Evolutionary conservation across 345 rosid genomes (phyloP).

Genomic region (Populus alba): DNA sequence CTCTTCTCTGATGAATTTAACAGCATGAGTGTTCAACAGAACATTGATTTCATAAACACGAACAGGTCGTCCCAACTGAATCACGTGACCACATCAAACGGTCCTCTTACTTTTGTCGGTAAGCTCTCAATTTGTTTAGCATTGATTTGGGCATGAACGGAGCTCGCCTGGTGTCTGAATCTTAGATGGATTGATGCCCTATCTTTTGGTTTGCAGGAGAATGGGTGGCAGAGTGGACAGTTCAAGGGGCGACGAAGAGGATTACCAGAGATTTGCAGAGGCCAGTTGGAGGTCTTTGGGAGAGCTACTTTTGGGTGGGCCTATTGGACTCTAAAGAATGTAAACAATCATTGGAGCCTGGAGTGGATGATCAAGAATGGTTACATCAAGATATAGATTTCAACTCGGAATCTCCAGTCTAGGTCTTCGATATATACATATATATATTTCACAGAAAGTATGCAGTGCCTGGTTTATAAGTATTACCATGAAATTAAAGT

Average conservation of each 20-base stretch:
- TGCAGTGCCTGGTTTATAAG: no score
- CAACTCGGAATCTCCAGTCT: background rate
- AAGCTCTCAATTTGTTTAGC: background rate
- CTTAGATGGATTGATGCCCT: background rate
- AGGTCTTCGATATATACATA: background rate
- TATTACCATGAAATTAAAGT: no score
- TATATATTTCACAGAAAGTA: no score
- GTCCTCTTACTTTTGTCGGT: constrained; percentile 64
- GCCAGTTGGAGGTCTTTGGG: constrained; percentile 53
- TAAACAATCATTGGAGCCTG: constrained; percentile 43
- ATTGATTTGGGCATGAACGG: no score
- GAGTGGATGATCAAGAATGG: constrained; percentile 66
- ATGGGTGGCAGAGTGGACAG: constrained; percentile 66
- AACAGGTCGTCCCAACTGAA: constrained; percentile 37
- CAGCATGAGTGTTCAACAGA: constrained; percentile 44
- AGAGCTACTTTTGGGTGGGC: constrained; percentile 69
- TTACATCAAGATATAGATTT: constrained; percentile 40
- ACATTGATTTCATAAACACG: constrained; percentile 44
- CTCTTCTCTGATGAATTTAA: constrained; percentile 32
- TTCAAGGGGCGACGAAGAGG: constrained; percentile 42
- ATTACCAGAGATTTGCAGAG: constrained; percentile 43
- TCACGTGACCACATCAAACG: constrained; percentile 38
- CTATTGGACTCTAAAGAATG: constrained; percentile 59
- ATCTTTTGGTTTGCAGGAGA: constrained; percentile 37
- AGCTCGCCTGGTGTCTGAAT: no score